phyloP scores from a whole-genome alignment of 2,329 filamentous ascomycete species.

The Cladosporium austrohemisphaericum region DNA sequence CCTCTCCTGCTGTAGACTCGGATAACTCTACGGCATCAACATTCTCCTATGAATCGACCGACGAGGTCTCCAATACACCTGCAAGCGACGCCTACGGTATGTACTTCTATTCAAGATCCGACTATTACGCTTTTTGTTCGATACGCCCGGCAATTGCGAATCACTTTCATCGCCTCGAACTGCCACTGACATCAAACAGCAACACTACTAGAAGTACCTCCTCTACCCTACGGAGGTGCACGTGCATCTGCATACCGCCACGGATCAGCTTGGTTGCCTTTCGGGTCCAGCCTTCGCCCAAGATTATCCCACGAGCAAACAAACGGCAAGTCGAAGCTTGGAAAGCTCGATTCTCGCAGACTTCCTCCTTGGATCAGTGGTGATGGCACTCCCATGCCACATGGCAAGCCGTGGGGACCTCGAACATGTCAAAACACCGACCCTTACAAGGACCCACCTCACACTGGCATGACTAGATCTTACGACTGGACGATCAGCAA shows the following conservation, averaged over 20 bases:
- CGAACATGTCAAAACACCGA: constrained; percentile 27
- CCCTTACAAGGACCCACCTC: constrained; percentile 26
- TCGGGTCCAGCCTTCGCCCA: constrained; percentile 4
- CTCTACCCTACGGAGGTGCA: constrained; percentile 6
- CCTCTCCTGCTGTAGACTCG: neutral
- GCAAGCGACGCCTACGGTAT: constrained; percentile 6
- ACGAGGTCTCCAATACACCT: constrained; percentile 11
- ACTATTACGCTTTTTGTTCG: neutral
- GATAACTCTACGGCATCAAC: constrained; percentile 12
- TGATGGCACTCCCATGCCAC: constrained; percentile 20
- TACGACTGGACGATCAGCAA: constrained; percentile 33
- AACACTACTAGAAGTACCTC: neutral
- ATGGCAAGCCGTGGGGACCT: constrained; percentile 27
- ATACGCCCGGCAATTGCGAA: no score
- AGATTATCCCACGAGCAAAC: constrained; percentile 23
- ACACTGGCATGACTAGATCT: constrained; percentile 33
- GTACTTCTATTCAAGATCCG: neutral
- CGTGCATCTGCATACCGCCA: constrained; percentile 12
- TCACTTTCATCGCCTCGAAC: neutral
- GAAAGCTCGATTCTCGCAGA: constrained; percentile 24
- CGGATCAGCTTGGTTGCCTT: constrained; percentile 13
- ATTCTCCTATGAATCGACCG: constrained; percentile 2
- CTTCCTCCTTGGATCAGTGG: constrained; percentile 24
- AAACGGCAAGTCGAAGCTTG: constrained; percentile 27
- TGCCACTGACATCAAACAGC: neutral